phyloP scores from a whole-genome alignment of 805 yeast genomes.

The Saccharomyces mikatae region DNA sequence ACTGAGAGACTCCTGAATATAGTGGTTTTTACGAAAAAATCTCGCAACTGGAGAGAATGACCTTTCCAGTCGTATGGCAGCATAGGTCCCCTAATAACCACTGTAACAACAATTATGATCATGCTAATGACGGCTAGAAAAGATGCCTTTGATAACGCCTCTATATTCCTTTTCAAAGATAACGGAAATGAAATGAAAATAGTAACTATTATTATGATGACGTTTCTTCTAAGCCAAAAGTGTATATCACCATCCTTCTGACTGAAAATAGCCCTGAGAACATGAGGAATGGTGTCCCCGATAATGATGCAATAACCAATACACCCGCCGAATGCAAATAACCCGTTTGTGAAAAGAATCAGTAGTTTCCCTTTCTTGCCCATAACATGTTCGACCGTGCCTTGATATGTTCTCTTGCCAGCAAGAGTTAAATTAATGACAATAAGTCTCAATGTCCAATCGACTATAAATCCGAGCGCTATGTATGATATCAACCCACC shows the following conservation, averaged over 20 bases:
- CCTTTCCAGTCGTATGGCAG: conserved; percentile 44
- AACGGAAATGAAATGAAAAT: conserved; percentile 73
- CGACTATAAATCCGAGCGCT: conserved; percentile 60
- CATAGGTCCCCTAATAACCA: conserved; percentile 65
- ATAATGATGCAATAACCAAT: conserved; percentile 91
- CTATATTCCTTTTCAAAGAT: conserved; percentile 71
- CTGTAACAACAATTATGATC: conserved; percentile 68
- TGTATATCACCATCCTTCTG: conserved; percentile 16
- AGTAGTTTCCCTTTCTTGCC: conserved; percentile 63
- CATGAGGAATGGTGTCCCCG: conserved; percentile 93
- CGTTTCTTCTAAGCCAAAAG: conserved; percentile 38
- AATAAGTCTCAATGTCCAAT: conserved; percentile 79
- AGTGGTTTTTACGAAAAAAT: conserved; percentile 50
- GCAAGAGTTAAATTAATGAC: conserved; percentile 75
- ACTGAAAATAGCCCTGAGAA: conserved; percentile 58
- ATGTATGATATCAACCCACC: conserved; percentile 63
- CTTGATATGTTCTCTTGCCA: conserved; percentile 74
- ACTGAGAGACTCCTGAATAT: conserved; percentile 89
- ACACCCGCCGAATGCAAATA: conserved; percentile 90
- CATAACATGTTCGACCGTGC: conserved; percentile 70
- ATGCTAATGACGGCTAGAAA: conserved; percentile 81
- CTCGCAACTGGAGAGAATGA: conserved; percentile 31
- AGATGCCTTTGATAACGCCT: conserved; percentile 78
- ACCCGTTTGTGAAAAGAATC: conserved; percentile 68
- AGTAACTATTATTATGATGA: conserved; percentile 64